phyloP scores from a whole-genome alignment of 352 stramenopile species.

The Nothophytophthora sp. region DNA sequence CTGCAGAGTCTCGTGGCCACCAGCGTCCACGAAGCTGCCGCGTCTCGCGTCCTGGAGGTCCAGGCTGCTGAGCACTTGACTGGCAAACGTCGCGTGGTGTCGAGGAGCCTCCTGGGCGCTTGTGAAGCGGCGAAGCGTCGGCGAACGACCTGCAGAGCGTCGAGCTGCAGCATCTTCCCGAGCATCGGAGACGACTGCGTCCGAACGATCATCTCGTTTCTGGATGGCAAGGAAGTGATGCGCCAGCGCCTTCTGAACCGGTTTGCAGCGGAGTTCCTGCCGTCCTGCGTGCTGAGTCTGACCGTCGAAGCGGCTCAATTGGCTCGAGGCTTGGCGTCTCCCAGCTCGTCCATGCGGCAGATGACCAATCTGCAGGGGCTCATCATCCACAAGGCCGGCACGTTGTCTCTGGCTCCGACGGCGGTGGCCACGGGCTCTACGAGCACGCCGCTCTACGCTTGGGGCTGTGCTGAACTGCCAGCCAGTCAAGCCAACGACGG shows the following conservation, averaged over 20 bases:
- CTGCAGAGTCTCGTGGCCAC: slow-evolving; percentile 72
- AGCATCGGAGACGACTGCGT: slow-evolving; percentile 52
- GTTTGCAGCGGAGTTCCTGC: slow-evolving; percentile 49
- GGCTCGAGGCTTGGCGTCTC: slow-evolving; percentile 24
- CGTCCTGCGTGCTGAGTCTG: slow-evolving; percentile 47
- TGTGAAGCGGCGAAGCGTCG: slow-evolving; percentile 36
- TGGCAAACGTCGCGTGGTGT: slow-evolving; percentile 28
- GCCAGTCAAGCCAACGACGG: slow-evolving; percentile 55
- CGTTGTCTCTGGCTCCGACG: slow-evolving; percentile 4
- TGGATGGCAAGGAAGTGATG: slow-evolving; percentile 63
- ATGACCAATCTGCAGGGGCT: slow-evolving; percentile 65
- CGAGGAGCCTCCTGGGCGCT: slow-evolving; percentile 18
- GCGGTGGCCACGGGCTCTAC: slow-evolving; percentile 3
- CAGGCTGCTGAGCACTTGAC: no score
- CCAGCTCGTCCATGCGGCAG: slow-evolving; percentile 31
- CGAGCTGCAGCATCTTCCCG: slow-evolving; percentile 20
- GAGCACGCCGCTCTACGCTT: slow-evolving; percentile 51
- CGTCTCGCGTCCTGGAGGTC: slow-evolving; percentile 21
- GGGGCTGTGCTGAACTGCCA: slow-evolving; percentile 61
- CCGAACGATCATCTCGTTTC: slow-evolving; percentile 55
- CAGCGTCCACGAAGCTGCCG: slow-evolving; percentile 63
- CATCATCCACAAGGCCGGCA: slow-evolving; percentile 47
- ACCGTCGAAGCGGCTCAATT: slow-evolving; percentile 54
- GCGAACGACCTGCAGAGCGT: slow-evolving; percentile 13
- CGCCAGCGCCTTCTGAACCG: slow-evolving; percentile 47